These are phyloP conservation scores for Daldinia eschscholtzii DNA, from an alignment of 2,329 filamentous ascomycete genomes.

Conservation along the genomic window DNA sequence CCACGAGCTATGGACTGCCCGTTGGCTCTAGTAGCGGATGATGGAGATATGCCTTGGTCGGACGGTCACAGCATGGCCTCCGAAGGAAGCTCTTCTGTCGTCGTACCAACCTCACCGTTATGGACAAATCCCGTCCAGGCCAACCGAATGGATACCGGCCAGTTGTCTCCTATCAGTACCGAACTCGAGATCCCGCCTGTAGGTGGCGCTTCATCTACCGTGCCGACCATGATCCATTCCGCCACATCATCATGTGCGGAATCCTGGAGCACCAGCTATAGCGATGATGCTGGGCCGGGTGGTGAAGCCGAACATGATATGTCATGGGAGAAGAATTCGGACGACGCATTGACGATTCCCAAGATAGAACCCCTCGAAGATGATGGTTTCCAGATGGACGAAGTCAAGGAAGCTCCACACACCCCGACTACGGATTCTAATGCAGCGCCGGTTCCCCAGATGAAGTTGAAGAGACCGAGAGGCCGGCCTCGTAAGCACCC, in stretches of 20 bases:
- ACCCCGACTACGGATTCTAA: constrained; percentile 48
- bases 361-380: constrained; percentile 71
- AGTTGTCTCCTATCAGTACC: constrained; percentile 67
- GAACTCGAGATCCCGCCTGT: constrained; percentile 58
- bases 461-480: constrained; percentile 73
- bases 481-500: constrained; percentile 88
- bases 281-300: constrained; percentile 50
- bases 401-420: constrained; percentile 62
- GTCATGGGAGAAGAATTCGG: constrained; percentile 62
- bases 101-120: constrained; percentile 53
- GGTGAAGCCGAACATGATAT: constrained; percentile 58
- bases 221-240: constrained; percentile 60
- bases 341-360: constrained; percentile 62
- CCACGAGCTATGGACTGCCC: constrained; percentile 63
- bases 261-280: constrained; percentile 60
- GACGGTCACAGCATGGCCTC: constrained; percentile 61
- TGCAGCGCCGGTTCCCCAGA: constrained; percentile 44
- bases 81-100: constrained; percentile 56
- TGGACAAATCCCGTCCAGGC: constrained; percentile 53
- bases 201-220: constrained; percentile 55
- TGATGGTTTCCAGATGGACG: constrained; percentile 65
- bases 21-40: constrained; percentile 58
- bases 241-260: constrained; percentile 62
- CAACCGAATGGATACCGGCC: constrained; percentile 58
- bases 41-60: constrained; percentile 61